A percentile compares a stretch with the other conserved stretches of the same genome.
Evolutionary conservation across 257 asterid genomes (phyloP).

Genomic region (Galeopsis tetrahit): DNA sequence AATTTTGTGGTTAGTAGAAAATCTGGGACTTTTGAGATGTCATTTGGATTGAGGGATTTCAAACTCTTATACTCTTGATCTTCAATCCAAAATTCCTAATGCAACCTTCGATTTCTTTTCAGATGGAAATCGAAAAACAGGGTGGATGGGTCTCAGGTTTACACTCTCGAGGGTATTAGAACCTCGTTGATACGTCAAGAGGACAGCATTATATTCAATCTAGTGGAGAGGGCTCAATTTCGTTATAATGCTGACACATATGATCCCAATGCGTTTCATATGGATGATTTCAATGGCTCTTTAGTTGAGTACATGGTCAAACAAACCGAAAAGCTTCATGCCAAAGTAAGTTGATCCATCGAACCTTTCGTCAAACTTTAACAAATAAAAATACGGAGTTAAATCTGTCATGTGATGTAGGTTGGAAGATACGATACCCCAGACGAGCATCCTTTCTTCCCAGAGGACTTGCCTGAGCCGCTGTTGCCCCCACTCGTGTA

Average conservation of each 20-base stretch:
- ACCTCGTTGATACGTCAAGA: slow-evolving; percentile 75
- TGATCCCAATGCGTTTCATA: slow-evolving; percentile 56
- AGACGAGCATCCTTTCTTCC: slow-evolving; percentile 90
- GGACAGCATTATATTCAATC: slow-evolving; percentile 82
- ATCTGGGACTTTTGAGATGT: not conserved
- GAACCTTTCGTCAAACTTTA: not conserved
- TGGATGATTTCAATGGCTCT: slow-evolving; percentile 76
- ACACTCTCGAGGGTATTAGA: slow-evolving; percentile 80
- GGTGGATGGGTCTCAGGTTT: slow-evolving; percentile 68
- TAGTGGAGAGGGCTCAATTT: slow-evolving; percentile 84
- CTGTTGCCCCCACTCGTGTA: slow-evolving; percentile 80
- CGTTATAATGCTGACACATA: slow-evolving; percentile 67
- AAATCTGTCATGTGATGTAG: slow-evolving; percentile 38
- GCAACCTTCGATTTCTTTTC: slow-evolving; percentile 16
- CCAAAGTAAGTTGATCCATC: slow-evolving; percentile 45
- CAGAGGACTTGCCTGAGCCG: slow-evolving; percentile 62
- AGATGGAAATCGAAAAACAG: slow-evolving; percentile 55
- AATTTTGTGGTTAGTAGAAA: not conserved
- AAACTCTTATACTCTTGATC: not conserved
- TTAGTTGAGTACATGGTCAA: slow-evolving; percentile 74
- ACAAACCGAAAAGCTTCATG: slow-evolving; percentile 88
- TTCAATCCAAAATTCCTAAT: too few species aligned
- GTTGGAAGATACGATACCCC: slow-evolving; percentile 88
- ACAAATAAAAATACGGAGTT: not conserved
- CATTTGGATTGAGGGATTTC: not conserved